A percentile compares a stretch with the other conserved stretches of the same genome.
These are phyloP conservation scores for Edaphochlamys debaryana DNA, from an alignment of 139 green algal genomes.

Conservation along the genomic window DNA sequence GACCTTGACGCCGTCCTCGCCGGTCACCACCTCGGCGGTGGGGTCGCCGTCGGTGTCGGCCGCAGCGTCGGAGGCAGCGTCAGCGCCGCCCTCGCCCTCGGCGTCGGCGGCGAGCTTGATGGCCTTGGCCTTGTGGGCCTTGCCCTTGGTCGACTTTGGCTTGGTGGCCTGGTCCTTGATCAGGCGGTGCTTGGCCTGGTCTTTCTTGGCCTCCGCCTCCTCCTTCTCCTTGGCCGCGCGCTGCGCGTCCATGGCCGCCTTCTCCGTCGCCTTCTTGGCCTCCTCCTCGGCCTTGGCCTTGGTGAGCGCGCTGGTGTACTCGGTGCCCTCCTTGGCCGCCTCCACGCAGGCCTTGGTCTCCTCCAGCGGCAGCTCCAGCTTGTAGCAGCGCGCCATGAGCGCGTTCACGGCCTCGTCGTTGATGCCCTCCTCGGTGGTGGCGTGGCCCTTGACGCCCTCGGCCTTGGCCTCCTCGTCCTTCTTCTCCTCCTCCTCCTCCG, in stretches of 20 bases:
- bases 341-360: slow-evolving; percentile 37
- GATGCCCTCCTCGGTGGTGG: neutral
- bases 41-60: neutral
- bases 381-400: slow-evolving; percentile 48
- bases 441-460: neutral
- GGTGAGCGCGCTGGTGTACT: no score
- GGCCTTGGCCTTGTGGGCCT: neutral
- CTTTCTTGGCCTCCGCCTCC: no score
- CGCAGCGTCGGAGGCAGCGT: neutral
- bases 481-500: slow-evolving; percentile 16
- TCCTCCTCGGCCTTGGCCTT: no score
- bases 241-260: no score
- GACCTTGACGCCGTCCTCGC: neutral
- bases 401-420: neutral
- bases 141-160: no score
- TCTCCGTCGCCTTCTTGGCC: neutral
- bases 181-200: no score
- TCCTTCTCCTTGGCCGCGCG: neutral
- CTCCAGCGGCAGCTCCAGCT: slow-evolving; percentile 13
- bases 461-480: neutral
- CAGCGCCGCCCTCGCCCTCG: neutral
- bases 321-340: neutral
- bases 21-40: neutral
- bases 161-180: no score
- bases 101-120: neutral